Conservation (phyloP, 1,284 basidiomycete genomes). For the Sporisorium exsertum region DNA sequence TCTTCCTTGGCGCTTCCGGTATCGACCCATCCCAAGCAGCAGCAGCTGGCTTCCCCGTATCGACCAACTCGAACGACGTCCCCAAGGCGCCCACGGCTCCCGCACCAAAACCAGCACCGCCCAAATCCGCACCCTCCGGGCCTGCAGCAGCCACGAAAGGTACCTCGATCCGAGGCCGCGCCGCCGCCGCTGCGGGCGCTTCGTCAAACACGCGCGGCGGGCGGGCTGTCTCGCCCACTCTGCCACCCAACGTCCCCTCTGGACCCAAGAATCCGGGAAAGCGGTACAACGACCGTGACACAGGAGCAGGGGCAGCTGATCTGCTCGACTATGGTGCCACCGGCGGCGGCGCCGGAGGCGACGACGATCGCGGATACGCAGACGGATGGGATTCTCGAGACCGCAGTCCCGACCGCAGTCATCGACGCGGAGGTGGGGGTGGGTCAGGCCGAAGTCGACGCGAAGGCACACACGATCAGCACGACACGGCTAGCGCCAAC, state of each 20-base stretch:
- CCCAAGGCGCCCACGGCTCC: background rate
- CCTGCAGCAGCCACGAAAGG: slow-evolving; percentile 20
- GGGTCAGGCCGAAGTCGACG: slow-evolving; percentile 19
- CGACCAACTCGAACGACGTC: background rate
- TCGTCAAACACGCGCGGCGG: slow-evolving; percentile 13
- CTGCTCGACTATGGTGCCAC: slow-evolving; percentile 64
- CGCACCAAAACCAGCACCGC: slow-evolving; percentile 3
- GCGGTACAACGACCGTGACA: slow-evolving; percentile 66
- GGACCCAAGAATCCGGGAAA: slow-evolving; percentile 58
- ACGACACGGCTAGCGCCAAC: slow-evolving; percentile 8
- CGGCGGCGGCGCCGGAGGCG: slow-evolving; percentile 19
- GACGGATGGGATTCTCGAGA: slow-evolving; percentile 29
- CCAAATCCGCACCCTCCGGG: slow-evolving; percentile 20
- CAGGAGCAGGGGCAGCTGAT: slow-evolving; percentile 56
- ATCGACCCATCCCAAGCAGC: slow-evolving; percentile 37
- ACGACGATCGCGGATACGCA: background rate
- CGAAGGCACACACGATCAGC: slow-evolving; percentile 23
- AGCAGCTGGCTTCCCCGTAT: slow-evolving; percentile 23
- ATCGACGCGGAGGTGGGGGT: slow-evolving; percentile 2
- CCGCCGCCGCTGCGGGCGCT: slow-evolving; percentile 23
- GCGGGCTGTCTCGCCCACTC: slow-evolving; percentile 39
- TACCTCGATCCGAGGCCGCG: slow-evolving; percentile 42
- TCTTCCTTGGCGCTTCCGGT: slow-evolving; percentile 44
- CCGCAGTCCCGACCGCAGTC: slow-evolving; percentile 3
- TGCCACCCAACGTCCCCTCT: slow-evolving; percentile 53